Evolutionary conservation across 73 alveolate genomes (phyloP).

Genomic region (Paramecium octaurelia): DNA sequence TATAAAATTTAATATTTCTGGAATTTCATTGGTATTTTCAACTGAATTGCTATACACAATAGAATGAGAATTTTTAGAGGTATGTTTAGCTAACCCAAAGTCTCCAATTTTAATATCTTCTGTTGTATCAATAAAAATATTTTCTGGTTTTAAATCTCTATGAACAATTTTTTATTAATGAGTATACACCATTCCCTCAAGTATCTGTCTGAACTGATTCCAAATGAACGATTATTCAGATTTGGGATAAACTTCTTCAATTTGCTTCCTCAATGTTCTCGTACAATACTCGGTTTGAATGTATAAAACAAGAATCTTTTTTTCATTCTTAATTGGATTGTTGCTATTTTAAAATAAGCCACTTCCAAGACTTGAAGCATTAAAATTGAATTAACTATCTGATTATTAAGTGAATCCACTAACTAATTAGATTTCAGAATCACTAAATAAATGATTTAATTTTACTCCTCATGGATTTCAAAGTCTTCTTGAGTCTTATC

Average conservation of each 20-base stretch:
- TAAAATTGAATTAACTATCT: conserved; percentile 12
- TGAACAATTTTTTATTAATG: conserved; percentile 54
- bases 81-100: conserved; percentile 59
- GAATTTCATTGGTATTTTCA: conserved; percentile 8
- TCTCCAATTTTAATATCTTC: conserved; percentile 64
- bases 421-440: conserved; percentile 28
- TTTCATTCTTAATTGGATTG: not conserved
- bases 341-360: not conserved
- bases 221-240: conserved; percentile 39
- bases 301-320: conserved; percentile 11
- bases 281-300: conserved; percentile 57
- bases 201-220: conserved; percentile 49
- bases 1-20: conserved; percentile 36
- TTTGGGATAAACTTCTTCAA: conserved; percentile 19
- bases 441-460: not conserved
- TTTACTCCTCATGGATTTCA: conserved; percentile 14
- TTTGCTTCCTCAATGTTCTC: conserved; percentile 17
- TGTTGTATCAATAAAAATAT: conserved; percentile 52
- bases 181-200: conserved; percentile 47
- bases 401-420: conserved; percentile 10
- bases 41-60: not conserved
- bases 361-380: not conserved
- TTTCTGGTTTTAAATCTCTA: conserved; percentile 65
- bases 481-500: conserved; percentile 22
- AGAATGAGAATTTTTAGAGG: not conserved